Percentiles rank a stretch among this genome's conserved stretches.
Conservation (phyloP, 2,329 filamentous ascomycete genomes). For the Colletotrichum caudatum region DNA sequence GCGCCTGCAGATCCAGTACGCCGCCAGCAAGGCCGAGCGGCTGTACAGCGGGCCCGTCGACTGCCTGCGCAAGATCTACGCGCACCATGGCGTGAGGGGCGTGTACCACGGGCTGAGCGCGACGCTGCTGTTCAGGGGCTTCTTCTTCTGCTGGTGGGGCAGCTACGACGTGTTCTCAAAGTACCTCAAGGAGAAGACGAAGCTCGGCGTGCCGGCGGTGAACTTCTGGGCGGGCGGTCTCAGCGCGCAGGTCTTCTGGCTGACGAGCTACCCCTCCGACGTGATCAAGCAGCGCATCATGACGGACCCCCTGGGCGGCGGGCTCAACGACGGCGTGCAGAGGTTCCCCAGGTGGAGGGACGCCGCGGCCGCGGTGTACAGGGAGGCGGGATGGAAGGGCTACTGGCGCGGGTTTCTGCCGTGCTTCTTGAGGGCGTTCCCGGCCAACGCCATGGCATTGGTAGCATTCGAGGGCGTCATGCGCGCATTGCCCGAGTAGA, state of each 20-base stretch:
- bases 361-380: slow-evolving; percentile 81
- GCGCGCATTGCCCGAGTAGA: slow-evolving; percentile 68
- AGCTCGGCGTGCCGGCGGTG: slow-evolving; percentile 79
- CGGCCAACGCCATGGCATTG: slow-evolving; percentile 93
- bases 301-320: slow-evolving; percentile 88
- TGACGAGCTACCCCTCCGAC: slow-evolving; percentile 90
- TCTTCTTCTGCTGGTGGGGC: slow-evolving; percentile 99
- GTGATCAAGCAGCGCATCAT: slow-evolving; percentile 97
- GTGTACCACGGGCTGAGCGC: slow-evolving; percentile 88
- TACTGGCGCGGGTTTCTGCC: slow-evolving; percentile 96
- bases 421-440: slow-evolving; percentile 93
- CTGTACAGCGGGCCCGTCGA: slow-evolving; percentile 90
- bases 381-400: slow-evolving; percentile 79
- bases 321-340: slow-evolving; percentile 73
- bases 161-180: slow-evolving; percentile 88
- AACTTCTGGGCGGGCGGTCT: slow-evolving; percentile 98
- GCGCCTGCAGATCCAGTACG: slow-evolving; percentile 93
- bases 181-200: slow-evolving; percentile 74
- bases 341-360: slow-evolving; percentile 82
- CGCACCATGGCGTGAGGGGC: slow-evolving; percentile 80
- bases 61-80: slow-evolving; percentile 77
- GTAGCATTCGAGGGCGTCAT: slow-evolving; percentile 95
- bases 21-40: slow-evolving; percentile 79
- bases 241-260: slow-evolving; percentile 94
- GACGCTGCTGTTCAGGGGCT: slow-evolving; percentile 88